Evolutionary conservation across 805 yeast genomes (phyloP).

Genomic region (Brettanomyces custersianus): DNA sequence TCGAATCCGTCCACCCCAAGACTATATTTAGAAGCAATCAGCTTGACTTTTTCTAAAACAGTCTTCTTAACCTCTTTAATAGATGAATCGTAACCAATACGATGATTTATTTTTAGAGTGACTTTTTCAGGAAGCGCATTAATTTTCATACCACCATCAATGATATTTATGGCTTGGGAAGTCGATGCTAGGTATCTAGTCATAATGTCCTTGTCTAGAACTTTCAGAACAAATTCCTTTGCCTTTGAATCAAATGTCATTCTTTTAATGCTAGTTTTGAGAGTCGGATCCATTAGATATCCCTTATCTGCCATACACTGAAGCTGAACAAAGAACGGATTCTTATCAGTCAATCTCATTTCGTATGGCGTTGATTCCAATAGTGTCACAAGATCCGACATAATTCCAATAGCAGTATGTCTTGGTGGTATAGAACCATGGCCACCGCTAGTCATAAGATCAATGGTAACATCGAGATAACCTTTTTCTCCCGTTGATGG

Average conservation of each 20-base stretch:
- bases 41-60: conserved; percentile 21
- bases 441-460: conserved; percentile 47
- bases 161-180: conserved; percentile 58
- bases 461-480: conserved; percentile 32
- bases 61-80: conserved; percentile 25
- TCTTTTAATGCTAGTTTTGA: conserved; percentile 27
- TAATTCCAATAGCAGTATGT: conserved; percentile 72
- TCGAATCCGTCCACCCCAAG: conserved; percentile 32
- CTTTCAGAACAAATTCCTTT: conserved; percentile 27
- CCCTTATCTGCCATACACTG: conserved; percentile 58
- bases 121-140: conserved; percentile 70
- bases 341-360: conserved; percentile 37
- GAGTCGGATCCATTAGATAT: conserved; percentile 7
- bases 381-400: conserved; percentile 44
- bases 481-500: conserved; percentile 32
- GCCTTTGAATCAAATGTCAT: conserved; percentile 29
- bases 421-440: conserved; percentile 54
- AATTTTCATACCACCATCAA: conserved; percentile 65
- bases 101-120: conserved; percentile 47
- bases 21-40: conserved; percentile 26
- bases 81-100: conserved; percentile 44
- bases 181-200: conserved; percentile 42
- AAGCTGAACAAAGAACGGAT: conserved; percentile 50
- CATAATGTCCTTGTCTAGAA: conserved; percentile 12
- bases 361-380: conserved; percentile 52